Base-by-base conservation (phyloP, 2,329 filamentous ascomycete species). In the Cladophialophora yegresii region DNA sequence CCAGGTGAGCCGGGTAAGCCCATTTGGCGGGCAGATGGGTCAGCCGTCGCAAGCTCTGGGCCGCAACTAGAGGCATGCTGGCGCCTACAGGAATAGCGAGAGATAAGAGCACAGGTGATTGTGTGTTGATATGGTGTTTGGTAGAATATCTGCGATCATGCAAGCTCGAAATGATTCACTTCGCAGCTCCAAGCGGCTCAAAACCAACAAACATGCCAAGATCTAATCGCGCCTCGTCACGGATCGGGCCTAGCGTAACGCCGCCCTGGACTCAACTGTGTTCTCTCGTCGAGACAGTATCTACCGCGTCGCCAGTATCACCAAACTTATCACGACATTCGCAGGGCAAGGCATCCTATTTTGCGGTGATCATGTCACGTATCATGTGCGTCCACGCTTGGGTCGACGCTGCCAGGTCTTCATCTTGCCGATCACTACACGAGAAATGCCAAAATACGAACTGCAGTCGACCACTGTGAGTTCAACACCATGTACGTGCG, bases 271-370 rank as follows among this genome's bases (percentile, higher is more conserved):
- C 45, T 23, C 45, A 49, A 5, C 20, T 12, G 5, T 9, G 20
- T n/a, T n/a, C n/a, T 4, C 45, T 20, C 20, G 5, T 7, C 45
- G n/a, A 23, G 70, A 81, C 62, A 77, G 75, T 40, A 78, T 81
- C 20, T 81, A 79, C 67, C 75, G 77, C 13, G 69, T 81, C n/a
- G 79, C 78, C 1, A 81, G 78, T 65, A 69, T 79, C 32, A 74
- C 75, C 5, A 81, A 81, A 58, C 68, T 80, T 4, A 72, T 80
- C 61, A 79, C 79, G 0, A 76, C 78, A 32, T 75, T 78, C 50
- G 72, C 77, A 1, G 74, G 76, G 45, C 22, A 16, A 36, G 33
- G 13, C 26, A 28, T 28, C 26, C 6, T 28, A 28, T n/a, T n/a
- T n/a, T n/a, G 26, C 26, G 26, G 26, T 28, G 26, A 28, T 6